Conservation (phyloP, 106 monocot species). For the Phalaenopsis aphrodite region DNA sequence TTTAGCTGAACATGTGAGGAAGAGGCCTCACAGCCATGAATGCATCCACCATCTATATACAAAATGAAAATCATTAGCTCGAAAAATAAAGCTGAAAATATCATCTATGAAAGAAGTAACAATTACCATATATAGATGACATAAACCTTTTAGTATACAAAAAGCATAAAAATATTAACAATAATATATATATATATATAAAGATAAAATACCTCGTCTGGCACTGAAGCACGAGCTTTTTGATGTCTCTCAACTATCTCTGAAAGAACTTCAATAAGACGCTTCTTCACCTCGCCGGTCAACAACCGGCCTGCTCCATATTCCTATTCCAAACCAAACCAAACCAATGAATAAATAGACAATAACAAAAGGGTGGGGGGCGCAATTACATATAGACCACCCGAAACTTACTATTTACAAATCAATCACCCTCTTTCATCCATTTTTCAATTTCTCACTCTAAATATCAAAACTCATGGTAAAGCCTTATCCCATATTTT, state of each 20-base stretch:
- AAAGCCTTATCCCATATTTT: too few species aligned
- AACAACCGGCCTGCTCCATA: slow-evolving; percentile 81
- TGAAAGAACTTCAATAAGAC: slow-evolving; percentile 67
- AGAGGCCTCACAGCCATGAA: slow-evolving; percentile 96
- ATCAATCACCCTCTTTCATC: too few species aligned
- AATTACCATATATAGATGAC: background rate
- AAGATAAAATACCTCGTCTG: slow-evolving; percentile 50
- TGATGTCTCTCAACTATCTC: slow-evolving; percentile 79
- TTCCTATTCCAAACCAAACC: slow-evolving; percentile 33
- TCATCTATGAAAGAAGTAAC: background rate
- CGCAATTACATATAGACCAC: too few species aligned
- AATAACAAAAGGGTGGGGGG: too few species aligned
- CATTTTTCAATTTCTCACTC: too few species aligned
- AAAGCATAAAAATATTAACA: background rate
- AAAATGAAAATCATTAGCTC: background rate
- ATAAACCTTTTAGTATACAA: background rate
- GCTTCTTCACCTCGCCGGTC: slow-evolving; percentile 82
- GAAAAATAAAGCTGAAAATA: background rate
- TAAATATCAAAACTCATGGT: too few species aligned
- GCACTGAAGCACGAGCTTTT: slow-evolving; percentile 61
- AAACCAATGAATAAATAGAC: background rate
- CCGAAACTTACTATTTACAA: too few species aligned
- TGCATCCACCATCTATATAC: slow-evolving; percentile 80
- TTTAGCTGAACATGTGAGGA: slow-evolving; percentile 78
- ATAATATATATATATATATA: background rate